A percentile compares a stretch with the other conserved stretches of the same genome.
Evolutionary conservation across 2,329 filamentous ascomycete genomes (phyloP).

Genomic region (Cladosporium sp.): DNA sequence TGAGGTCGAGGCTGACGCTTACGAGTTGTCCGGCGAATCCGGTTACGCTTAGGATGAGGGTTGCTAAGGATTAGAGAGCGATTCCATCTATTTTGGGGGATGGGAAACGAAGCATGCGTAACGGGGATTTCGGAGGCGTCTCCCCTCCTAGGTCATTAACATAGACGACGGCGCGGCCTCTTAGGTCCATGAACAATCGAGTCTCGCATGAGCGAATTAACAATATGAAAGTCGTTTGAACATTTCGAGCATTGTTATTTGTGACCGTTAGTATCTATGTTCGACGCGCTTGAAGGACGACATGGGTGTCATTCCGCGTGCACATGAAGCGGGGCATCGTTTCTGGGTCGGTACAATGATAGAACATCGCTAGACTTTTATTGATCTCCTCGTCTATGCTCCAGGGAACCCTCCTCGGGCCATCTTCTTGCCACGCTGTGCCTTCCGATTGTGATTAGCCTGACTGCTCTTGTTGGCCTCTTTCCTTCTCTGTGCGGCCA

Average conservation of each 20-base stretch:
- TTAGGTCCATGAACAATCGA: background rate
- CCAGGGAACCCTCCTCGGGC: constrained; percentile 56
- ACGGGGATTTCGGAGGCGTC: too few relatives aligned
- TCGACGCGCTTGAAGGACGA: too few relatives aligned
- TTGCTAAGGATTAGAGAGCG: constrained; percentile 22
- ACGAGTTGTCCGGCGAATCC: constrained; percentile 31
- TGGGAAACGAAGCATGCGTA: too few relatives aligned
- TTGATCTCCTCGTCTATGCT: background rate
- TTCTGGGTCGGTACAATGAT: background rate
- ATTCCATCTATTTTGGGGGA: too few relatives aligned
- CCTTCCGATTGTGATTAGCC: constrained; percentile 83
- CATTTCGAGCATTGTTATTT: too few relatives aligned
- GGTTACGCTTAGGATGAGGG: constrained; percentile 31
- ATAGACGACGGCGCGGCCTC: background rate
- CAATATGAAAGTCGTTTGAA: background rate
- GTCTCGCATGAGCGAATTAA: background rate
- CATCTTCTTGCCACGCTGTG: constrained; percentile 65
- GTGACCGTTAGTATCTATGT: too few relatives aligned
- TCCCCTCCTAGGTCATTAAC: background rate
- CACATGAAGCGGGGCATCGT: too few relatives aligned
- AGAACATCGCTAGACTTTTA: background rate
- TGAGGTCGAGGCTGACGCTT: constrained; percentile 30
- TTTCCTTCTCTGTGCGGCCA: constrained; percentile 70
- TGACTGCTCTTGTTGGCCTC: constrained; percentile 78
- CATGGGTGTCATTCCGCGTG: too few relatives aligned